A percentile compares a stretch with the other conserved stretches of the same genome.
phyloP scores from a whole-genome alignment of 306 rosid species.

The Sophora flavescens region DNA sequence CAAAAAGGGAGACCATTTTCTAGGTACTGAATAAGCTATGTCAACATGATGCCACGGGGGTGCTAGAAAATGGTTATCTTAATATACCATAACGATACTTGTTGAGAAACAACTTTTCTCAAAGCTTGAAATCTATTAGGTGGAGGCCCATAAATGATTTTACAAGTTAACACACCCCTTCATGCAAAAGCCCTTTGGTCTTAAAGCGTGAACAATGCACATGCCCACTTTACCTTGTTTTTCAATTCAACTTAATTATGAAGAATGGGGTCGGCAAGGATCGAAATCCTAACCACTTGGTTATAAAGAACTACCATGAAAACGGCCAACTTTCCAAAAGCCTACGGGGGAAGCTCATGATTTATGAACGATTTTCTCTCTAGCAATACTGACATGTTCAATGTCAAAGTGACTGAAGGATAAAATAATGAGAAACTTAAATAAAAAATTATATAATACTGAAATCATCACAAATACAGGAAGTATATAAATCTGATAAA shows the following conservation, averaged over 20 bases:
- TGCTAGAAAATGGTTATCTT: conserved; percentile 1
- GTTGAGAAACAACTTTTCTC: background rate
- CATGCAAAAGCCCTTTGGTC: background rate
- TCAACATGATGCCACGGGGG: background rate
- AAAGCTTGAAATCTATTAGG: background rate
- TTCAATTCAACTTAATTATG: background rate
- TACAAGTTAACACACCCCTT: conserved; percentile 1
- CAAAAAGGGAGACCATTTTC: background rate
- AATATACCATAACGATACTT: conserved; percentile 17
- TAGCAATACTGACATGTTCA: conserved; percentile 6
- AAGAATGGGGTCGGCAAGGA: background rate
- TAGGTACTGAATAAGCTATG: background rate
- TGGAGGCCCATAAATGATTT: conserved; percentile 1
- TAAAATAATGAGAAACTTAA: conserved; percentile 5
- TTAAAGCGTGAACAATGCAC: background rate
- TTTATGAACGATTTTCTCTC: conserved; percentile 7
- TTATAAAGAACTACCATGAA: background rate
- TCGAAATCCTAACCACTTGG: background rate
- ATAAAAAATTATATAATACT: background rate
- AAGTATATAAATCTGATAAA: conserved; percentile 5
- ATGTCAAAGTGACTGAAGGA: conserved; percentile 1
- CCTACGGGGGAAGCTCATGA: background rate
- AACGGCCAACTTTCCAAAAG: background rate
- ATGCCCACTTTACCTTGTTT: background rate
- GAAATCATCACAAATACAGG: conserved; percentile 27